Base-by-base conservation (phyloP, 257 asterid genomes). In the Jacaranda copaia region DNA sequence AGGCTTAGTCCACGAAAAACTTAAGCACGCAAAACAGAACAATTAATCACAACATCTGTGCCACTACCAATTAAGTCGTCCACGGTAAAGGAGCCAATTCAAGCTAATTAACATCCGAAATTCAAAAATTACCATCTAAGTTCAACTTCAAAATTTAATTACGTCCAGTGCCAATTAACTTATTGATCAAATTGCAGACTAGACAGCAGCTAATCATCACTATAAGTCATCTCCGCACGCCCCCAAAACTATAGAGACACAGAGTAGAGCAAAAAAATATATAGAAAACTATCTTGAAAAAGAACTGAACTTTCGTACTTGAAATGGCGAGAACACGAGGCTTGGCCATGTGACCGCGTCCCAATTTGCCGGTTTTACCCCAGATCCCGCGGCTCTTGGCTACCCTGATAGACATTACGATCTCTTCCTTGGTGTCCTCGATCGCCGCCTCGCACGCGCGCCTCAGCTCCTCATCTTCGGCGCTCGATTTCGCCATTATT, bases 261-360 rank as follows among this genome's bases (percentile, higher is more conserved):
- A 68, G 32, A 67, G 10, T 7, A n/a, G 11, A 72, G 52, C 35
- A 14, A 70, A 2, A 14, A 55, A 59, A 66, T 25, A 8, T 8
- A 25, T 25, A 25, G 32, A 25, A 25, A 25, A 6, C 46, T 42
- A 42, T 6, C 8, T 8, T 16, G 16, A 19, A 68, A 57, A 12
- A 32, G 58, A 69, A 55, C 35, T 56, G 75, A 77, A 12, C 3
- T 61, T 6, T 2, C 82, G 16, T 87, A 96, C 99, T 89, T 75
- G 97, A 90, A 59, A 96, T 88, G 80, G 97, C 98, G 82, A 96
- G 97, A 79, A 96, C 98, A 73, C 99, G 93, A 18, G 99, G 97
- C 88, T 93, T 96, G 63, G 98, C 99, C 99, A 93, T 93, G 75
- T 91, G 95, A 77, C 94, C 94, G 81, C 93, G 98, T 61, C 99